Base-by-base conservation (phyloP, 495 filamentous ascomycete genomes). In the Penicillium maclennaniae region DNA sequence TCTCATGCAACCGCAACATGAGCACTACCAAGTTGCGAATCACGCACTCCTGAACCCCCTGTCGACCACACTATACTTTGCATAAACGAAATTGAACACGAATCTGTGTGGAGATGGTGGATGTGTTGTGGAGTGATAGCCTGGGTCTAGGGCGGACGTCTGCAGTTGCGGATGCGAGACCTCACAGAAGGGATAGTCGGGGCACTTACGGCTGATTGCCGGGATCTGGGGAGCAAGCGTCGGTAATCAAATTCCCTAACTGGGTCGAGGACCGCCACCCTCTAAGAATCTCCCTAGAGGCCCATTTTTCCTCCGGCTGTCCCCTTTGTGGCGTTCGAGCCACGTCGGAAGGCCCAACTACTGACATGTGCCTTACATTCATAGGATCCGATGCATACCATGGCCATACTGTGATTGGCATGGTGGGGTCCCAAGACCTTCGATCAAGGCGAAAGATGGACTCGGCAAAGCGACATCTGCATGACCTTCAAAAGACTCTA, bases 341-440 rank as follows among this genome's bases (percentile, higher is more conserved):
- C 51, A 61, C 54, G 50, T 51, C 58, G 49, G 46, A 23, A 40
- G 51, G 38, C 47, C 49, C 12, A 36, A 56, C 43, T 63, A 63
- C 60, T 58, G 60, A 51, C 56, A 63, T 66, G 56, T 62, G 54
- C 62, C 62, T 66, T 66, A 63, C 62, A 66, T 66, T 55, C 49
- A 57, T 55, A 62, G 49, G 57, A 47, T 44, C 41, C 48, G 53
- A 46, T 55, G 38, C 54, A 60, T 43, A 34, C 23, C 23, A 44
- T 1, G 47, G 25, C 40, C 39, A 52, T 15, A 16, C 46, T 37
- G 27, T 65, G 62, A 62, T 65, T 65, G 62, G 62, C 21, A 41
- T 53, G 28, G 39, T 38, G n/a, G 45, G 50, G 54, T 57, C 58
- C 54, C 54, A 56, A 50, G 54, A 51, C 53, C 52, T 52, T 53